A percentile compares a stretch with the other conserved stretches of the same genome.
phyloP scores from a whole-genome alignment of 164 flowering plant genomes.

The Berberis vulgaris region DNA sequence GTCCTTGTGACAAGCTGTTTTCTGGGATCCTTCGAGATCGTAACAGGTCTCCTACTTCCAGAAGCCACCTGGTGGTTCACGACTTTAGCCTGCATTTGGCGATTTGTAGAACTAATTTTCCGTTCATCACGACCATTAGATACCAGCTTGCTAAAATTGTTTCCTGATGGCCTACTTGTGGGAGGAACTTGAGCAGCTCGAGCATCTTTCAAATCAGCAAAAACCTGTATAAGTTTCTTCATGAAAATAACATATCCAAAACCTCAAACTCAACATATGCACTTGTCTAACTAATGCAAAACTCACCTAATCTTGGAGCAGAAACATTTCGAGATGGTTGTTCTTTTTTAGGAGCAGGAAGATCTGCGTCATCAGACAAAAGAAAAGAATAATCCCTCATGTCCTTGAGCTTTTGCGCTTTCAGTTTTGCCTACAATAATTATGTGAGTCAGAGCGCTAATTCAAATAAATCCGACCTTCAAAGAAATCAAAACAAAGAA shows the following conservation, averaged over 20 bases:
- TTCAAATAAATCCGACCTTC: neutral
- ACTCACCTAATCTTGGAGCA: conserved; percentile 50
- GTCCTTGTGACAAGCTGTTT: conserved; percentile 31
- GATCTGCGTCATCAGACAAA: conserved; percentile 69
- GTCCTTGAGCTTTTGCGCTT: conserved; percentile 59
- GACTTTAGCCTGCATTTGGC: conserved; percentile 21
- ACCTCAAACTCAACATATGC: conserved; percentile 7
- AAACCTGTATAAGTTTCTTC: conserved; percentile 54
- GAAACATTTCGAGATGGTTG: conserved; percentile 31
- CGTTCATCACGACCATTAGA: conserved; percentile 25
- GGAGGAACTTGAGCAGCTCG: conserved; percentile 35
- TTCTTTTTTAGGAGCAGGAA: conserved; percentile 45
- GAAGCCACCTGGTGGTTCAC: conserved; percentile 22
- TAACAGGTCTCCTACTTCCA: conserved; percentile 32
- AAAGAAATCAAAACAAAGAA: neutral
- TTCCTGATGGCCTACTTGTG: conserved; percentile 29
- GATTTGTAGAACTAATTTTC: conserved; percentile 22
- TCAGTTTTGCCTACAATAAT: conserved; percentile 35
- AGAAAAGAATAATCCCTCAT: conserved; percentile 88
- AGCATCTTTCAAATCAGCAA: conserved; percentile 69
- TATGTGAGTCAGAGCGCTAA: neutral
- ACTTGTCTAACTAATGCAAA: conserved; percentile 5
- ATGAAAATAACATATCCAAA: conserved; percentile 32
- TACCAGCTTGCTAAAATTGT: conserved; percentile 22
- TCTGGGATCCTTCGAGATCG: conserved; percentile 24